Conservation (phyloP, 2,329 filamentous ascomycete species). For the Bertia moriformis region DNA sequence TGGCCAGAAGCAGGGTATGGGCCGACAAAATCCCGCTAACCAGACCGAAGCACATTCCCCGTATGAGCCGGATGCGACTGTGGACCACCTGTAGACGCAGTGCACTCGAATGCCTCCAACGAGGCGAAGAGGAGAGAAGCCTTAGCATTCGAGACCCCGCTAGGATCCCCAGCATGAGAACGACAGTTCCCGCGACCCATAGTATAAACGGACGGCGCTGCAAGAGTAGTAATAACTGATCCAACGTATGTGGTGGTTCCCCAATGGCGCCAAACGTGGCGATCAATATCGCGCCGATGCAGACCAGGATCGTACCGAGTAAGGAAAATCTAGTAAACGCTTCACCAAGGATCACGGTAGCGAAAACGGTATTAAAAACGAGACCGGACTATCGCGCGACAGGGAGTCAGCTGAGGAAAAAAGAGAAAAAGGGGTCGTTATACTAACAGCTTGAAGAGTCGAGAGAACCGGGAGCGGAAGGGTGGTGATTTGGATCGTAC, state of each 20-base stretch:
- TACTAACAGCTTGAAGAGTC: constrained; percentile 60
- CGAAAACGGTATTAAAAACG: constrained; percentile 97
- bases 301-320: constrained; percentile 76
- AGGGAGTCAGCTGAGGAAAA: not conserved
- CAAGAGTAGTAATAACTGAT: constrained; percentile 66
- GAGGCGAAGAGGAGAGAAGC: not conserved
- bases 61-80: constrained; percentile 56
- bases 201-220: constrained; percentile 61
- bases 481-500: constrained; percentile 93
- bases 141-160: constrained; percentile 39
- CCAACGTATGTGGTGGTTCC: constrained; percentile 76
- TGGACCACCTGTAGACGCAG: constrained; percentile 33
- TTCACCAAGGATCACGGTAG: constrained; percentile 79
- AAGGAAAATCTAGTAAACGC: constrained; percentile 91
- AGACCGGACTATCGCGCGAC: constrained; percentile 47
- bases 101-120: not conserved
- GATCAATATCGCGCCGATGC: constrained; percentile 76
- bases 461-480: constrained; percentile 86
- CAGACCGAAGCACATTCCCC: constrained; percentile 76
- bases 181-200: constrained; percentile 73
- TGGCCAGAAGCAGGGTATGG: constrained; percentile 82
- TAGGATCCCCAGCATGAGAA: constrained; percentile 59
- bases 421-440: not conserved
- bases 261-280: constrained; percentile 87
- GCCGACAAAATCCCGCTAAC: constrained; percentile 88